These are phyloP conservation scores for Phytophthora pistaciae DNA, from an alignment of 352 stramenopile species.

Conservation along the genomic window DNA sequence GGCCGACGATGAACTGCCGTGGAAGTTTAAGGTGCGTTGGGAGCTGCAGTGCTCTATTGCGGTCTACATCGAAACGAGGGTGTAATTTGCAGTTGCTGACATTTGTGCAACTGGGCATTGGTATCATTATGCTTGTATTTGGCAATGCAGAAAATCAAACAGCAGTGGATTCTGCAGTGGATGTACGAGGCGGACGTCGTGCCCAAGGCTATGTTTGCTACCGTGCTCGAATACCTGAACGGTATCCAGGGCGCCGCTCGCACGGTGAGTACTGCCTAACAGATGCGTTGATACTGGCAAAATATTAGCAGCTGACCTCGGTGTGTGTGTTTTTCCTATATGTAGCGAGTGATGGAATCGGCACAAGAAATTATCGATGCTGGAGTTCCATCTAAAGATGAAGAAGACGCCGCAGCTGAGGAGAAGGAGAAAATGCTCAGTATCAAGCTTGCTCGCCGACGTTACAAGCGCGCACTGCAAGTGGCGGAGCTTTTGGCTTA, in stretches of 20 bases:
- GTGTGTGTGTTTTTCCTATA: constrained; percentile 2
- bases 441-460: constrained; percentile 66
- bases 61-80: too few species aligned
- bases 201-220: constrained; percentile 81
- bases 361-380: constrained; percentile 79
- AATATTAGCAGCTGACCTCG: not conserved
- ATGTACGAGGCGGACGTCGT: constrained; percentile 88
- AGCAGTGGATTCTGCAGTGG: constrained; percentile 84
- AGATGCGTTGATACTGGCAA: not conserved
- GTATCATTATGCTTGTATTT: constrained; percentile 11
- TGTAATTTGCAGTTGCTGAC: too few species aligned
- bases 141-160: constrained; percentile 76
- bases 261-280: constrained; percentile 36
- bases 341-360: constrained; percentile 71
- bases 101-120: not conserved
- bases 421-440: constrained; percentile 68
- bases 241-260: constrained; percentile 76
- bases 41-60: not conserved
- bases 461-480: constrained; percentile 85
- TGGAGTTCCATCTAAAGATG: constrained; percentile 59
- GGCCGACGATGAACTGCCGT: constrained; percentile 63
- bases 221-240: constrained; percentile 77
- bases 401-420: constrained; percentile 40
- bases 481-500: constrained; percentile 75
- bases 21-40: constrained; percentile 82